Evolutionary conservation across 1,284 basidiomycete species (phyloP), one percentile per base, ranked within the genome.

Genomic region (Pseudozyma hubeiensis): DNA sequence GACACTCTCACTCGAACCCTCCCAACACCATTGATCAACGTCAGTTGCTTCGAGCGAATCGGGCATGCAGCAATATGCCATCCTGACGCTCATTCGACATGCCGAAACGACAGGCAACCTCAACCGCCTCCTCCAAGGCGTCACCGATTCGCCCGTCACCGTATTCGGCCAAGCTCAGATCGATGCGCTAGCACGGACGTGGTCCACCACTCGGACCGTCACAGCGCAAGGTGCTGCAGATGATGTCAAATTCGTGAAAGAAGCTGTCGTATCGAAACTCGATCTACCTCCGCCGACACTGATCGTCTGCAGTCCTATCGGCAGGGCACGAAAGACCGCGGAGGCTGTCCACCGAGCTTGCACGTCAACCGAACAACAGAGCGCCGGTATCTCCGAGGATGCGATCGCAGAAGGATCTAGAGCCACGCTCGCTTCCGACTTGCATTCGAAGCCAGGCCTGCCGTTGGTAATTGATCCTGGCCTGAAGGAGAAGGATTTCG

Each of bases 61-160:
- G 40, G 53, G 31, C 29, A 64, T 70, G 68, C 58, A 60, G 53
- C 55, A 55, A 33, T 14, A 72, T 72, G 70, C 61, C 17, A 65
- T 69, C 24, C 54, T 82, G 14, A 80, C 78, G 4, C 64, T 83
- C 8, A 65, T 81, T n/a, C 75, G 81, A 7, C 81, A 83, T 59
- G 77, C 61, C 13, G 70, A 83, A 53, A 81, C 81, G 3, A 72
- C 66, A 4, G 81, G 75, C n/a, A 83, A 83, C 59, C 69, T 76
- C 37, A 76, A 80, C 16, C 75, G 73, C 5, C 48, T 83, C 5
- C 68, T 83, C 6, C 81, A 83, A 58, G 81, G 81, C 16, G 69
- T 75, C 9, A 75, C 80, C 5, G 81, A 83, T 46, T 80, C 80
- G 7, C 76, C 77, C 1, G 44, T 83, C 9, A 76, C 80, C 4